Percentiles rank a stretch among this genome's conserved stretches.
Evolutionary conservation across 345 rosid genomes (phyloP).

Genomic region (Jatropha curcas): DNA sequence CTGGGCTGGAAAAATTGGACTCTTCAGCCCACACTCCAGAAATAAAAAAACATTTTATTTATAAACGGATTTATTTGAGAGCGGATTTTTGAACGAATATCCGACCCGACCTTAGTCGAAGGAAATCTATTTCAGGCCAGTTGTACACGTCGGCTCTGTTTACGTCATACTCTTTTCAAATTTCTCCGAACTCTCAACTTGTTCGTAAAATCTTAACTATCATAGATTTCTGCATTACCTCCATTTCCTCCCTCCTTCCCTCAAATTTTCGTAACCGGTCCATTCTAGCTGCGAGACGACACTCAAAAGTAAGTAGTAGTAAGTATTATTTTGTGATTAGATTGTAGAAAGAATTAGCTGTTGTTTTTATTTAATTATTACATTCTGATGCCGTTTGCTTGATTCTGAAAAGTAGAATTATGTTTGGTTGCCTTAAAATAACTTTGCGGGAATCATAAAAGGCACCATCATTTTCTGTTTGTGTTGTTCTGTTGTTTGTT

Average conservation of each 20-base stretch:
- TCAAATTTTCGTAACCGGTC: background rate
- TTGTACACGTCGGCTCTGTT: background rate
- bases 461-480: no score
- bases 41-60: no score
- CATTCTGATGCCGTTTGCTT: background rate
- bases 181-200: background rate
- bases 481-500: background rate
- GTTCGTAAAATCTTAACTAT: background rate
- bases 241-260: background rate
- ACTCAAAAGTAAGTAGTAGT: background rate
- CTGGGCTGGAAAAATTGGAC: no score
- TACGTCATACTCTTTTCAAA: background rate
- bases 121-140: background rate
- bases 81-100: no score
- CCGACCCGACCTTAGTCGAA: no score
- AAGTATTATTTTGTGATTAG: background rate
- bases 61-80: no score
- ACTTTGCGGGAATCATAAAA: background rate
- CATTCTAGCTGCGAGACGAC: background rate
- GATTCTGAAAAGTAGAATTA: background rate
- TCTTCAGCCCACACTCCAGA: no score
- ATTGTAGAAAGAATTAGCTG: background rate
- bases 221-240: background rate
- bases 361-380: background rate
- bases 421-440: background rate